Conservation (phyloP, 306 rosid genomes). For the Sophora flavescens region DNA sequence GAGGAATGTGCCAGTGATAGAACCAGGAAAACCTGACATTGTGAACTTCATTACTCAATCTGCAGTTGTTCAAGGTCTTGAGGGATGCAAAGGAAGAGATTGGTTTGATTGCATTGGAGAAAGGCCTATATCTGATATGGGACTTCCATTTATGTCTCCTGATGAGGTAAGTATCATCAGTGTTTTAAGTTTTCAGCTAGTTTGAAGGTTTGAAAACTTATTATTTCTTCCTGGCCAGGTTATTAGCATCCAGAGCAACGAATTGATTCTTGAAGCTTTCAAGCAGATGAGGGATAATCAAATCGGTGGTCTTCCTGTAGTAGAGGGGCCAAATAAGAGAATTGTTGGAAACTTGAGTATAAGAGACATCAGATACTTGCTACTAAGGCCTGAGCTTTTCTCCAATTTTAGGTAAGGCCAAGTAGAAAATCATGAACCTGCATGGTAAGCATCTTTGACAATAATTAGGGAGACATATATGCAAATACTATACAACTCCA, state of each 20-base stretch:
- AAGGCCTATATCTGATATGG: slow-evolving; percentile 69
- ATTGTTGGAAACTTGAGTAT: slow-evolving; percentile 83
- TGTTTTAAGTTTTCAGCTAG: slow-evolving; percentile 10
- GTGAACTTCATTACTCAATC: slow-evolving; percentile 90
- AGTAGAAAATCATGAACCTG: slow-evolving; percentile 24
- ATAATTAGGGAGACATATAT: background rate
- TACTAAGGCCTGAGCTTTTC: slow-evolving; percentile 80
- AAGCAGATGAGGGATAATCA: slow-evolving; percentile 79
- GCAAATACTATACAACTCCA: background rate
- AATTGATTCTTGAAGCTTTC: slow-evolving; percentile 89
- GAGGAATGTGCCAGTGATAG: slow-evolving; percentile 89
- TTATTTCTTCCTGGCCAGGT: slow-evolving; percentile 58
- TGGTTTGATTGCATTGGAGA: slow-evolving; percentile 87
- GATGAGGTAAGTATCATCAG: slow-evolving; percentile 61
- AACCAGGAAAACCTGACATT: slow-evolving; percentile 73
- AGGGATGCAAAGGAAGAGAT: slow-evolving; percentile 77
- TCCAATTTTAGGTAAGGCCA: slow-evolving; percentile 75
- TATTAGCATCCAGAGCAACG: slow-evolving; percentile 66
- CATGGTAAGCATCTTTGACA: slow-evolving; percentile 33
- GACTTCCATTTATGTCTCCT: slow-evolving; percentile 87
- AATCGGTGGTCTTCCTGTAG: slow-evolving; percentile 88
- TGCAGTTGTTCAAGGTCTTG: slow-evolving; percentile 90
- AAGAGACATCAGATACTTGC: slow-evolving; percentile 75
- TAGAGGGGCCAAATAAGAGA: slow-evolving; percentile 70
- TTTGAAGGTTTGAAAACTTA: slow-evolving; percentile 34